Base-by-base conservation (phyloP, 2,329 filamentous ascomycete species). In the Calonectria crousiana region DNA sequence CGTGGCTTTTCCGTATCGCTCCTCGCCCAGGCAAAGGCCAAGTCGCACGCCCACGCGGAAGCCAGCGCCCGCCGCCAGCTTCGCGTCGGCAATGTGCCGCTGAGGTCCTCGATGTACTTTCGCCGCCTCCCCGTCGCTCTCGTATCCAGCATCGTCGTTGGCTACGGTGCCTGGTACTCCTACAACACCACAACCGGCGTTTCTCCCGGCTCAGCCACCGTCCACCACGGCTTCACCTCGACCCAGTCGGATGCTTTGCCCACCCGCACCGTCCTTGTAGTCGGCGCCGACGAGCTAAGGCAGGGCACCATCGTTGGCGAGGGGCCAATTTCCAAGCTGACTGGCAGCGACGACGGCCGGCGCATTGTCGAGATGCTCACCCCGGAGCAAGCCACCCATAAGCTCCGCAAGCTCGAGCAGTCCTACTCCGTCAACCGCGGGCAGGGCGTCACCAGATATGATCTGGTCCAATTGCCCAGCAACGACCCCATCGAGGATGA, bases 401-500 rank as follows among this genome's bases (percentile, higher is more conserved):
- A 96, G 87, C 87, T 99, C 81, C 91, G 97, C 78, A 93, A 94
- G 83, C 95, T 95, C 82, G 95, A 99, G 86, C 93, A 98, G 86
- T 98, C 96, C 36, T 98, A 96, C 85, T 88, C 95, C 13, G 95
- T 99, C 51, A 95, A 95, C 74, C 90, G 97, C 67, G 97, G 97
- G 18, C 91, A 95, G 83, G 97, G 97, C 47, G 96, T 99, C 49
- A 93, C 98, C 76, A 92, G 97, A 78, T 99, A 99, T 83, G 97
- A 99, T 85, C 89, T 98, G 11, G 95, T 97, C 30, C 97, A 99
- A 85, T 90, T 98, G 74, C 95, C 96, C 13, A 98, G 95, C 87
- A 99, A 99, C 84, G 95, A 98, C 80, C 97, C 97, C 0, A 99
- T 99, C 73, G 97, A 99, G 86, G 97, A 99, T 82, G 97, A 99